Conservation (phyloP, 75 land plant genomes). For the Azolla pinnata region DNA sequence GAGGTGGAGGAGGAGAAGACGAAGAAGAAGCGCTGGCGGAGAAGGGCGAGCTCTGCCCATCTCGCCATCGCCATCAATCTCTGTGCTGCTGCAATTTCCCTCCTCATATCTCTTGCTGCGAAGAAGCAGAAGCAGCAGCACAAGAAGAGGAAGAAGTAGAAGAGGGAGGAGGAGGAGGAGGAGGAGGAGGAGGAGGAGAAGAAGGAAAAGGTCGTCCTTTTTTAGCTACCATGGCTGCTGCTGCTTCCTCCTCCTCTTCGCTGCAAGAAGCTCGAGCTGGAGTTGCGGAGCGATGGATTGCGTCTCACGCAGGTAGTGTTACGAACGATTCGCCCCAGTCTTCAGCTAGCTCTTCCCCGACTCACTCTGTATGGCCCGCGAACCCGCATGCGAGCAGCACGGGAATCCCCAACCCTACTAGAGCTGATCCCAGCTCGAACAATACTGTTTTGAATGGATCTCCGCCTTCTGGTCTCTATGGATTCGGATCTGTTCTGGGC, state of each 20-base stretch:
- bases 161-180: too few species aligned
- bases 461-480: conserved; percentile 5
- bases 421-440: too few species aligned
- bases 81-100: too few species aligned
- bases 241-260: too few species aligned
- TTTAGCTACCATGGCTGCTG: neutral
- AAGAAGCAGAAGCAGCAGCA: too few species aligned
- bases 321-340: conserved; percentile 16
- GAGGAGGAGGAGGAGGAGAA: neutral
- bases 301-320: conserved; percentile 18
- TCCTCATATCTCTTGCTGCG: too few species aligned
- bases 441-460: neutral
- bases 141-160: too few species aligned
- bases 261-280: conserved; percentile 25
- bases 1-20: too few species aligned
- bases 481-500: conserved; percentile 8
- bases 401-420: too few species aligned
- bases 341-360: conserved; percentile 9
- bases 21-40: too few species aligned
- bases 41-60: too few species aligned
- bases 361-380: neutral
- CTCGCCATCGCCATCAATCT: too few species aligned
- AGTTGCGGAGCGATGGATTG: conserved; percentile 36
- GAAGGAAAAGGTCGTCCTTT: neutral
- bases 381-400: conserved; percentile 5